Percentiles rank a stretch among this genome's conserved stretches.
These are phyloP conservation scores for Aquanectria penicillioides DNA, from an alignment of 2,329 filamentous ascomycete genomes.

Conservation along the genomic window DNA sequence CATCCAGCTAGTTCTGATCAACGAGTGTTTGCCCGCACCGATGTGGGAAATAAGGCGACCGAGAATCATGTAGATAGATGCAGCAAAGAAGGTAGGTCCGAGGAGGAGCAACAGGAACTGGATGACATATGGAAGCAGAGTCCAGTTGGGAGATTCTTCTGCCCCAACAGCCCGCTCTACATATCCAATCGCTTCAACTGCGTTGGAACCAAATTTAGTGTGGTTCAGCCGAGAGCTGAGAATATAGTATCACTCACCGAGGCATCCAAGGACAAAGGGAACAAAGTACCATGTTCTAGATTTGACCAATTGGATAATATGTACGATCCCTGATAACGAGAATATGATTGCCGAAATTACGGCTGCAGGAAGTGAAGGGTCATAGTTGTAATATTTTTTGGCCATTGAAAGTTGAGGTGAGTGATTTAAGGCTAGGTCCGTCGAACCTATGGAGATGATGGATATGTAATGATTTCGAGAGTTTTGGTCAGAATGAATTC, in stretches of 20 bases:
- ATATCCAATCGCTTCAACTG: conserved; percentile 5
- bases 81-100: conserved; percentile 1
- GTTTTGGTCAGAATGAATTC: no score
- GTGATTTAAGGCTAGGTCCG: no score
- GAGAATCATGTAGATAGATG: neutral
- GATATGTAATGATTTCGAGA: no score
- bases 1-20: neutral
- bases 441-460: no score
- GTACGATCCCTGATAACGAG: neutral
- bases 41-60: neutral
- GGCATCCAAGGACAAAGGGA: neutral
- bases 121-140: neutral
- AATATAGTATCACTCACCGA: neutral
- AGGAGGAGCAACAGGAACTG: neutral
- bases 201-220: no score
- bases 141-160: neutral
- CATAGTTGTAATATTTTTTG: conserved; percentile 1
- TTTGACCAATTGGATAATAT: neutral
- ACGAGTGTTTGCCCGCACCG: neutral
- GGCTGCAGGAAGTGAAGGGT: neutral
- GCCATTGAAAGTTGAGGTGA: no score
- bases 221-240: neutral
- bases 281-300: conserved; percentile 6
- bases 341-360: conserved; percentile 1
- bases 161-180: neutral